A percentile compares a stretch with the other conserved stretches of the same genome.
These are phyloP conservation scores for Talaromyces atroroseus DNA, from an alignment of 2,329 filamentous ascomycete genomes.

Conservation along the genomic window DNA sequence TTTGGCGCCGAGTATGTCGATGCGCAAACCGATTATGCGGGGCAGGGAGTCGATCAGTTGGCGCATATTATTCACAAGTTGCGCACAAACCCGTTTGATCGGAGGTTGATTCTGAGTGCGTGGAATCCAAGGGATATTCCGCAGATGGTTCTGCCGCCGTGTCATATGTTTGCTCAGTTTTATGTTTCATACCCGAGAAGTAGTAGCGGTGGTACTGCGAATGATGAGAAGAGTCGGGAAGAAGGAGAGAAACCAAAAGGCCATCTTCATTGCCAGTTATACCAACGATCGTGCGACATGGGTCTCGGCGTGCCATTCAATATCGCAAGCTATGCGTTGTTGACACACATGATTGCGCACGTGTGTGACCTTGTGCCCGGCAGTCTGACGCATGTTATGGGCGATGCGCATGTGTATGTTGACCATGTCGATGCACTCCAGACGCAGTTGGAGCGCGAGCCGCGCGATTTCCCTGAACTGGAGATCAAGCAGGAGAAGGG, in stretches of 20 bases:
- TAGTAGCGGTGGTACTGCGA: conserved; percentile 21
- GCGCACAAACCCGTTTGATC: conserved; percentile 75
- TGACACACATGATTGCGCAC: conserved; percentile 93
- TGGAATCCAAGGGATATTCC: conserved; percentile 88
- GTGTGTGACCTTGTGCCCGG: conserved; percentile 80
- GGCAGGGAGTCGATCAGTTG: conserved; percentile 87
- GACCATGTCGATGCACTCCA: conserved; percentile 87
- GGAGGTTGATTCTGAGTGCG: conserved; percentile 81
- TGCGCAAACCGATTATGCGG: conserved; percentile 72
- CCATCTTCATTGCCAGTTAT: conserved; percentile 78
- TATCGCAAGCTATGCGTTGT: conserved; percentile 86
- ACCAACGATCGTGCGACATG: conserved; percentile 95
- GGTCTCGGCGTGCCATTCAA: conserved; percentile 96
- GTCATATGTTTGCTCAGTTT: conserved; percentile 97
- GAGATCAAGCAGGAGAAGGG: conserved; percentile 63
- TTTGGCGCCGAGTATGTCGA: conserved; percentile 89
- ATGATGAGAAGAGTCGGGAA: background rate
- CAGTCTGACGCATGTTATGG: conserved; percentile 90
- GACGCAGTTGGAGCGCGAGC: conserved; percentile 73
- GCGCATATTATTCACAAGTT: conserved; percentile 86
- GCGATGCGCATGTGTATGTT: conserved; percentile 92
- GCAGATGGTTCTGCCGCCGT: conserved; percentile 88
- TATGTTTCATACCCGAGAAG: conserved; percentile 68
- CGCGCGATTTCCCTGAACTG: conserved; percentile 72
- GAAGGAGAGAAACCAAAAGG: conserved; percentile 49